phyloP scores from a whole-genome alignment of 225 moss, liverwort and hornwort species.

The Pseudisothecium myosuroides region DNA sequence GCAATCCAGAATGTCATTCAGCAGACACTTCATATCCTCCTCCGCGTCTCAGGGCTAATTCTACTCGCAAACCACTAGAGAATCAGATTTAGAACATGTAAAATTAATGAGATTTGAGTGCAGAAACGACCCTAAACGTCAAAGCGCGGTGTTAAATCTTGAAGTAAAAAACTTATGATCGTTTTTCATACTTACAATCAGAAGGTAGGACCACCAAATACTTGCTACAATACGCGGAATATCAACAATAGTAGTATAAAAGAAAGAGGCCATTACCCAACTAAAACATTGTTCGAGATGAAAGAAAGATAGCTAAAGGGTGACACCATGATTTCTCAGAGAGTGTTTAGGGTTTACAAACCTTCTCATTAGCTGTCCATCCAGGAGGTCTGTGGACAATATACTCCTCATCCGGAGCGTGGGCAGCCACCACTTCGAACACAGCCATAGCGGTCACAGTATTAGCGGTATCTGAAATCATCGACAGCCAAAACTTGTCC shows the following conservation, averaged over 20 bases:
- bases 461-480: neutral
- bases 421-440: conserved; percentile 45
- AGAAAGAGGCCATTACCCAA: neutral
- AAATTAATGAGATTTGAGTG: neutral
- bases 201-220: neutral
- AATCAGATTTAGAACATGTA: neutral
- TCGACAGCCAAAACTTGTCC: conserved; percentile 29
- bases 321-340: neutral
- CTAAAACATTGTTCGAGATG: neutral
- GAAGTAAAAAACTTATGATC: neutral
- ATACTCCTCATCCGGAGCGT: conserved; percentile 28
- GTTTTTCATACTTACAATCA: neutral
- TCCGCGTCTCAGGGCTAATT: neutral
- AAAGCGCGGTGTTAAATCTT: neutral
- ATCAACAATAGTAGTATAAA: too few species aligned
- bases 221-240: neutral
- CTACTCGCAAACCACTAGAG: neutral
- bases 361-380: conserved; percentile 20
- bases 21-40: neutral
- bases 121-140: neutral
- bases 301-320: neutral
- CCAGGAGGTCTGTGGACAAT: neutral
- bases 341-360: neutral
- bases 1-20: neutral
- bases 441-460: conserved; percentile 19